These are phyloP conservation scores for Spinacia oleracea DNA, from an alignment of 179 eudicot species.

Conservation along the genomic window DNA sequence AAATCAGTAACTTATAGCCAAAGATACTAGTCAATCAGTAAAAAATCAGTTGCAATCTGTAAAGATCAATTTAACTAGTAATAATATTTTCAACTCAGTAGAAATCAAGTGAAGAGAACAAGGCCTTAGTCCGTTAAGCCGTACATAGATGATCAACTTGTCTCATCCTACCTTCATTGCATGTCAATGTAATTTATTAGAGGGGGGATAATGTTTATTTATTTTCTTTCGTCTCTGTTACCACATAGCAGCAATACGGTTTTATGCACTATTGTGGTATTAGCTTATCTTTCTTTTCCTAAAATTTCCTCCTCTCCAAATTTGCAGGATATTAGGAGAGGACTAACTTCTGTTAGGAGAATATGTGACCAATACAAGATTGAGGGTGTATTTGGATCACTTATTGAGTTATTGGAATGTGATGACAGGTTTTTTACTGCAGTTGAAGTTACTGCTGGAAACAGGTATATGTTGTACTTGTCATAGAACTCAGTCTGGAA, in stretches of 20 bases:
- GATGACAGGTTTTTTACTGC: constrained; percentile 94
- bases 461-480: constrained; percentile 54
- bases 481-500: constrained; percentile 10
- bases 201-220: background rate
- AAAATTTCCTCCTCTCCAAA: background rate
- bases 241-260: background rate
- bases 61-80: too few relatives aligned
- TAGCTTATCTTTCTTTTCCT: constrained; percentile 1
- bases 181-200: background rate
- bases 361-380: constrained; percentile 55
- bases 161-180: background rate
- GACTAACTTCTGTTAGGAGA: constrained; percentile 73
- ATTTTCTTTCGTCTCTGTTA: background rate
- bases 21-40: too few relatives aligned
- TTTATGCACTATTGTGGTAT: background rate
- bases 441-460: constrained; percentile 99
- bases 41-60: too few relatives aligned
- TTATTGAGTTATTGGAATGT: constrained; percentile 93
- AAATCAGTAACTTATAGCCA: too few relatives aligned
- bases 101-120: too few relatives aligned
- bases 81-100: too few relatives aligned
- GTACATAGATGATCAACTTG: background rate
- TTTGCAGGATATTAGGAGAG: constrained; percentile 89
- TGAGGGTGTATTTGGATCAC: constrained; percentile 79
- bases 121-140: background rate